A percentile compares a stretch with the other conserved stretches of the same genome.
Evolutionary conservation across 495 filamentous ascomycete species (phyloP).

Genomic region (Daldinia vernicosa): DNA sequence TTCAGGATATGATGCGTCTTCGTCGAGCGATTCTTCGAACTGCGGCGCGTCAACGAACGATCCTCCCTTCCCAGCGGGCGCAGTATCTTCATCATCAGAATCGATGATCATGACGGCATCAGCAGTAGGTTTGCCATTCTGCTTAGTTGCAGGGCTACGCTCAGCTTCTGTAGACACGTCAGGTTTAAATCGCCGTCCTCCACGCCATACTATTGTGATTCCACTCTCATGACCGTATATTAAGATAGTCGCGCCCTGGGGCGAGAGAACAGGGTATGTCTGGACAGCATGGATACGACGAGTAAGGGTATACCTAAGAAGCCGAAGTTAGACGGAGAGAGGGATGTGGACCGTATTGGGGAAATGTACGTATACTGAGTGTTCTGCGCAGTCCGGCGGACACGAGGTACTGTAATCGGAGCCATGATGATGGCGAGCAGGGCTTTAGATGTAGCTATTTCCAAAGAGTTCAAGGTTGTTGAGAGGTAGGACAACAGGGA

Average conservation of each 20-base stretch:
- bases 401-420: slow-evolving; percentile 40
- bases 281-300: slow-evolving; percentile 77
- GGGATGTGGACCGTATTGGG: background rate
- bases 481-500: background rate
- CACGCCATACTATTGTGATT: slow-evolving; percentile 80
- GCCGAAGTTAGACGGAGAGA: slow-evolving; percentile 21
- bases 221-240: slow-evolving; percentile 85
- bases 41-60: slow-evolving; percentile 57
- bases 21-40: slow-evolving; percentile 53
- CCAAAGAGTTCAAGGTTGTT: background rate
- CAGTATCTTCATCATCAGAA: slow-evolving; percentile 74
- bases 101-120: slow-evolving; percentile 80
- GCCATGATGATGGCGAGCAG: slow-evolving; percentile 20
- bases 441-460: slow-evolving; percentile 27
- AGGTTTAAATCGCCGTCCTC: slow-evolving; percentile 71
- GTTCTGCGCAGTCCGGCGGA: slow-evolving; percentile 51
- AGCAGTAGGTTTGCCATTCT: slow-evolving; percentile 52
- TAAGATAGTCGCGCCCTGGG: slow-evolving; percentile 85
- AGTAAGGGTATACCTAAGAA: slow-evolving; percentile 74
- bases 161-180: slow-evolving; percentile 45
- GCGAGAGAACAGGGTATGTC: slow-evolving; percentile 77
- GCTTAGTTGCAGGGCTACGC: slow-evolving; percentile 45
- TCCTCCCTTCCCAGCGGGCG: slow-evolving; percentile 31
- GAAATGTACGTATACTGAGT: slow-evolving; percentile 47
- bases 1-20: slow-evolving; percentile 59